phyloP scores from a whole-genome alignment of 2,329 filamentous ascomycete species.

The Penicillium sumatraense region DNA sequence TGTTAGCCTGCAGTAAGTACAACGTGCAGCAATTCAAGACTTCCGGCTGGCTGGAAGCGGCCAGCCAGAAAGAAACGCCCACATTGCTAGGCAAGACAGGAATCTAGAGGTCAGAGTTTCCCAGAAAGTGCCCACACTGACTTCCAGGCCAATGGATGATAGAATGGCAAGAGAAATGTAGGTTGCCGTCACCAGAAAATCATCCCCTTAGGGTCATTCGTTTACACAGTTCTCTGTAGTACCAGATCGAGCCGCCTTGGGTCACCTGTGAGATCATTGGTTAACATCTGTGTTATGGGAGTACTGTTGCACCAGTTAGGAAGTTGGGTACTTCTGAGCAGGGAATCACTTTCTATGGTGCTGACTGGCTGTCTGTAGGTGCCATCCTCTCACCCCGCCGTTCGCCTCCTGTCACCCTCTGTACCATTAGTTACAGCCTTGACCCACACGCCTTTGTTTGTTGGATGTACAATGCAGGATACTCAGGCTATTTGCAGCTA shows the following conservation, averaged over 20 bases:
- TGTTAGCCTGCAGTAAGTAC: conserved; percentile 15
- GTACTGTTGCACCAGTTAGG: conserved; percentile 35
- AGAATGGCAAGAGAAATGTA: conserved; percentile 29
- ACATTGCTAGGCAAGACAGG: conserved; percentile 8
- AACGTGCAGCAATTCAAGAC: conserved; percentile 17
- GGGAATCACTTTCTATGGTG: conserved; percentile 14
- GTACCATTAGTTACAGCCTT: not conserved
- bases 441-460: conserved; percentile 21
- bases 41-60: conserved; percentile 24
- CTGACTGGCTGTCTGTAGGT: conserved; percentile 7
- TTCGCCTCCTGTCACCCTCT: conserved; percentile 1
- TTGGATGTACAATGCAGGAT: conserved; percentile 16
- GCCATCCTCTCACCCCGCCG: not conserved
- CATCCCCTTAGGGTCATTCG: conserved; percentile 7
- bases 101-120: conserved; percentile 10
- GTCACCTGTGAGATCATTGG: conserved; percentile 35
- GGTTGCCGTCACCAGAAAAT: conserved; percentile 25
- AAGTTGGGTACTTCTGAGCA: conserved; percentile 20
- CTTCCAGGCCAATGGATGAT: conserved; percentile 16
- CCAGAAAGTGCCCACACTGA: conserved; percentile 16
- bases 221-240: conserved; percentile 4
- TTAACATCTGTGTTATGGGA: conserved; percentile 29
- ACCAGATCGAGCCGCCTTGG: conserved; percentile 19
- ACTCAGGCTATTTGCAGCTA: conserved; percentile 30
- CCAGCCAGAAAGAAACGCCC: conserved; percentile 13